Evolutionary conservation across 129 eudicot species (phyloP).

Genomic region (Saposhnikovia divaricata): DNA sequence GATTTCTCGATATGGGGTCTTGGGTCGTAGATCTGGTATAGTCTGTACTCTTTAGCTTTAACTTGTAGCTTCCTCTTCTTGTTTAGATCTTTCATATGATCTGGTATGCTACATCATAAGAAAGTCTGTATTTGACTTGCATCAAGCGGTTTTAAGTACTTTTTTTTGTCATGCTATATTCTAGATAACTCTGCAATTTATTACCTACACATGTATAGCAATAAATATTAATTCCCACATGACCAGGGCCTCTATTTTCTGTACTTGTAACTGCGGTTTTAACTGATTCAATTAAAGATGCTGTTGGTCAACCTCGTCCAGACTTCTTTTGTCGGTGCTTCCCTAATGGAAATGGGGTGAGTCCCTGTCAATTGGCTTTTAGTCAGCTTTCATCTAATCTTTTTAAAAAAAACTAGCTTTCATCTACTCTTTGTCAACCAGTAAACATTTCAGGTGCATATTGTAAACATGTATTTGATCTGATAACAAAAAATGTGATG

Average conservation of each 20-base stretch:
- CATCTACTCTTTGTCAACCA: neutral
- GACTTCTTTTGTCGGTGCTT: constrained; percentile 58
- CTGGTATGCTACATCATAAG: constrained; percentile 29
- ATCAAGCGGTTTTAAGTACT: constrained; percentile 38
- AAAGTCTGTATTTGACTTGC: constrained; percentile 48
- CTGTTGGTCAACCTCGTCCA: constrained; percentile 56
- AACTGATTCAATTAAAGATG: constrained; percentile 40
- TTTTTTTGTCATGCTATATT: neutral
- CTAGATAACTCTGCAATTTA: neutral
- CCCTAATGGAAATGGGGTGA: constrained; percentile 44
- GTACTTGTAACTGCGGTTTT: constrained; percentile 41
- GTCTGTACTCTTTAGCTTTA: no score
- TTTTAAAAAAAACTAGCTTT: no score
- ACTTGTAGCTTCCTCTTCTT: no score
- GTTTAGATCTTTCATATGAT: no score
- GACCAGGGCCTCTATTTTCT: constrained; percentile 40
- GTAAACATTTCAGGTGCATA: neutral
- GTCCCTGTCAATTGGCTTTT: constrained; percentile 8
- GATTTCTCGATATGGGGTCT: no score
- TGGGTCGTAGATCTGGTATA: no score
- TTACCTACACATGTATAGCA: neutral
- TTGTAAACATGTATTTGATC: constrained; percentile 25
- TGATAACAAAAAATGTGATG: constrained; percentile 27
- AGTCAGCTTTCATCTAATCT: no score
- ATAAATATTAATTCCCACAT: neutral